These are phyloP conservation scores for Eleusine coracana DNA, from an alignment of 176 grass and related monocot species.

Conservation along the genomic window DNA sequence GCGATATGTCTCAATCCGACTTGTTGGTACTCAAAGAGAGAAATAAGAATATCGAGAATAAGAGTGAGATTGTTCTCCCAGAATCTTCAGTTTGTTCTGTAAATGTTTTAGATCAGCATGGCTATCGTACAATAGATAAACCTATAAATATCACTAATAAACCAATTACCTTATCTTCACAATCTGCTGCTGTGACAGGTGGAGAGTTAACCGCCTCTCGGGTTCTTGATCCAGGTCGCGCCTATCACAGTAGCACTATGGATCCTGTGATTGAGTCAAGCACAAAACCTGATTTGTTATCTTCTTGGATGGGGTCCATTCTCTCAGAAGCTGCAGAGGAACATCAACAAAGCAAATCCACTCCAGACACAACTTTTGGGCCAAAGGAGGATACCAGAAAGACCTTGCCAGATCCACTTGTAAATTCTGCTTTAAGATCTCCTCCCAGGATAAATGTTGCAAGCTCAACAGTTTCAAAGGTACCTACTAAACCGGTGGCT, in stretches of 20 bases:
- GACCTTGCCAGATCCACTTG: constrained; percentile 42
- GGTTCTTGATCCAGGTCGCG: constrained; percentile 37
- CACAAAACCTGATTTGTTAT: constrained; percentile 36
- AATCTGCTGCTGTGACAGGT: constrained; percentile 39
- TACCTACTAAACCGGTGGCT: constrained; percentile 44
- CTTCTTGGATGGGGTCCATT: constrained; percentile 44
- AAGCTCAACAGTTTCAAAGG: constrained; percentile 40
- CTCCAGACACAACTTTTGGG: constrained; percentile 41
- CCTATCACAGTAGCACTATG: constrained; percentile 23
- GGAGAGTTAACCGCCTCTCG: constrained; percentile 40
- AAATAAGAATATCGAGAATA: constrained; percentile 18
- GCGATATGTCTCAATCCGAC: constrained; percentile 27
- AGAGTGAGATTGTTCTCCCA: constrained; percentile 19
- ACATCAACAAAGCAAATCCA: constrained; percentile 41
- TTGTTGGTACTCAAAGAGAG: constrained; percentile 33
- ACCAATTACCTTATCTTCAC: constrained; percentile 33
- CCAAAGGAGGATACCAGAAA: constrained; percentile 40
- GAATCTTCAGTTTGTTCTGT: constrained; percentile 32
- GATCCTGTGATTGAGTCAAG: constrained; percentile 29
- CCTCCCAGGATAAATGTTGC: constrained; percentile 27
- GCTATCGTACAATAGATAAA: constrained; percentile 27
- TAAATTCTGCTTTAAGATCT: constrained; percentile 40
- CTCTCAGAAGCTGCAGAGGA: constrained; percentile 53
- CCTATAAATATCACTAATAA: constrained; percentile 28
- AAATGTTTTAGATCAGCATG: constrained; percentile 36